Evolutionary conservation across 257 asterid species (phyloP).

Genomic region (Henckelia pumila): DNA sequence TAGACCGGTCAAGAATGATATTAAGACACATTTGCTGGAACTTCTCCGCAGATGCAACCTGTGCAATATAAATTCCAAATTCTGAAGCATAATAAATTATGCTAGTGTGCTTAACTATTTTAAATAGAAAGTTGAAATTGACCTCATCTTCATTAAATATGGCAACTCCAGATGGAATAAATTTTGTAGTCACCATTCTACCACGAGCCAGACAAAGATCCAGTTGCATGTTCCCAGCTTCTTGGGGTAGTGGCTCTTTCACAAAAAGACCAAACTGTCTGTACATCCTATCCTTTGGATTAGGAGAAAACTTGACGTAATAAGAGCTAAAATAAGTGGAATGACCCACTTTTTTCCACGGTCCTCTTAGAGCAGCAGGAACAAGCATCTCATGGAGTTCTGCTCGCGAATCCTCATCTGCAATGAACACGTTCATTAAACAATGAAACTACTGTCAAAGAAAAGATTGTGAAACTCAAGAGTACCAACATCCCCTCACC

Average conservation of each 20-base stretch:
- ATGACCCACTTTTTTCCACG: conserved; percentile 53
- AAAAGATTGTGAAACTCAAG: conserved; percentile 21
- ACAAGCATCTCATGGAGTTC: conserved; percentile 94
- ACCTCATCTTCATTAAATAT: conserved; percentile 69
- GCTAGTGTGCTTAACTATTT: conserved; percentile 22
- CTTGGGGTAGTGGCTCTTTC: conserved; percentile 76
- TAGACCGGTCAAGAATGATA: conserved; percentile 70
- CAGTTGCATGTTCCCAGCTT: conserved; percentile 77
- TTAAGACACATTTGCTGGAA: conserved; percentile 81
- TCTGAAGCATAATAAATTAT: conserved; percentile 24
- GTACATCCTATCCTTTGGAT: conserved; percentile 76
- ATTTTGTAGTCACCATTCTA: conserved; percentile 72
- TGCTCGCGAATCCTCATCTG: conserved; percentile 67
- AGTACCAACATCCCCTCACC: conserved; percentile 44
- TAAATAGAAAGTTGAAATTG: conserved; percentile 24
- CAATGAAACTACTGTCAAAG: conserved; percentile 11
- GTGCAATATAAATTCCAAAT: conserved; percentile 30
- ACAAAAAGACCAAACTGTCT: conserved; percentile 72
- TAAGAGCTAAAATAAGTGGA: conserved; percentile 56
- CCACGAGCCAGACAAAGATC: conserved; percentile 84
- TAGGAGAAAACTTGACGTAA: conserved; percentile 59
- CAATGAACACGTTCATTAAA: conserved; percentile 28
- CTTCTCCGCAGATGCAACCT: conserved; percentile 73
- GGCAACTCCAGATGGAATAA: conserved; percentile 67
- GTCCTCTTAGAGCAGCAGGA: conserved; percentile 69